Evolutionary conservation across 768 basidiomycete genomes (phyloP).

Genomic region (Asterophora lycoperdoides): DNA sequence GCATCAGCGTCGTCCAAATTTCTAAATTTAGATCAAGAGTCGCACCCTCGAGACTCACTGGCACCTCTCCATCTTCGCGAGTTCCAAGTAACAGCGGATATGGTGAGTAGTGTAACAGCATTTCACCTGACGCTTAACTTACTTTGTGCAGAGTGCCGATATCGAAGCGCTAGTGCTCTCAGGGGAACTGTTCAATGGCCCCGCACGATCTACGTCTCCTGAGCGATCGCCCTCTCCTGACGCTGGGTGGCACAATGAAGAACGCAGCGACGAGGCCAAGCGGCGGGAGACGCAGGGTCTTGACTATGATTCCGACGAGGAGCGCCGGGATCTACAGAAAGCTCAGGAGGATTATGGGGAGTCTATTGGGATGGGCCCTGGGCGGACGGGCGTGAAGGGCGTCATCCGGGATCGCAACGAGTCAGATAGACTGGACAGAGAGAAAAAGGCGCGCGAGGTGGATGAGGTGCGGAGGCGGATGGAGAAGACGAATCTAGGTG

Average conservation of each 20-base stretch:
- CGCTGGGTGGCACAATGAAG: conserved; percentile 53
- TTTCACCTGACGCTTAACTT: conserved; percentile 1
- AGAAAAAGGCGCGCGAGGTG: conserved; percentile 48
- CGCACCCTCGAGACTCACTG: too few relatives aligned
- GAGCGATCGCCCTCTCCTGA: conserved; percentile 59
- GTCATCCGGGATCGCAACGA: conserved; percentile 81
- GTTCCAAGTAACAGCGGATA: too few relatives aligned
- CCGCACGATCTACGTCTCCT: conserved; percentile 57
- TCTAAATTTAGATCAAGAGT: conserved; percentile 11
- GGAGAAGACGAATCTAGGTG: conserved; percentile 63
- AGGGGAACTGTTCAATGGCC: conserved; percentile 64
- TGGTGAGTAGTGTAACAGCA: conserved; percentile 3
- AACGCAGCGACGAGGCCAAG: conserved; percentile 34
- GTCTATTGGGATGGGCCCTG: conserved; percentile 81
- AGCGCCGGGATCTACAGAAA: conserved; percentile 31
- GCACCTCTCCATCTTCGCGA: too few relatives aligned
- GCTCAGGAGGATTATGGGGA: conserved; percentile 35
- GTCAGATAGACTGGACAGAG: conserved; percentile 51
- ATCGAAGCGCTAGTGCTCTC: conserved; percentile 38
- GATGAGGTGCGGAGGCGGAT: conserved; percentile 50
- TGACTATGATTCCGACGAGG: conserved; percentile 42
- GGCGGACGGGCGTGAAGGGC: conserved; percentile 84
- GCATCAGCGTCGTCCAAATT: neutral
- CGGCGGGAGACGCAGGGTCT: conserved; percentile 33
- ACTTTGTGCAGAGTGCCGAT: conserved; percentile 20